These are phyloP conservation scores for Alloascoidea africana DNA, from an alignment of 805 yeast genomes.

Conservation along the genomic window DNA sequence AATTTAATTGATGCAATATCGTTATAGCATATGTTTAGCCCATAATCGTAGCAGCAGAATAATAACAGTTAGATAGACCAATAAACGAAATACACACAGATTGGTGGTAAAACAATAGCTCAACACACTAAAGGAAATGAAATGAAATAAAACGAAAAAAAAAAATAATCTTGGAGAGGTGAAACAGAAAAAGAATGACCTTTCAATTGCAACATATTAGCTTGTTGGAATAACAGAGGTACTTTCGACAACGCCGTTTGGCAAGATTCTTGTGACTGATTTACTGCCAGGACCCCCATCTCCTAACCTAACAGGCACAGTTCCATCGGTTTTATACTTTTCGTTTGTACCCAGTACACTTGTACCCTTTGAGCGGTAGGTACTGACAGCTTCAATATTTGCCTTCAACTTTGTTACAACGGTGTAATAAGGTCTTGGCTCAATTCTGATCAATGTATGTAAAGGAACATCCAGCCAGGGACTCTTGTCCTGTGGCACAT, in stretches of 20 bases:
- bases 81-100: too few relatives aligned
- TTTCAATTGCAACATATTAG: too few relatives aligned
- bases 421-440: conserved; percentile 90
- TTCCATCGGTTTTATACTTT: not conserved
- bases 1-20: too few relatives aligned
- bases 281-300: not conserved
- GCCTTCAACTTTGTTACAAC: conserved; percentile 84
- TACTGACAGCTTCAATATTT: conserved; percentile 93
- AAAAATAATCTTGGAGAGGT: too few relatives aligned
- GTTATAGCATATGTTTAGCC: too few relatives aligned
- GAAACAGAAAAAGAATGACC: too few relatives aligned
- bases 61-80: too few relatives aligned
- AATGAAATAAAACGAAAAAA: too few relatives aligned
- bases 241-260: not conserved
- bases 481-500: conserved; percentile 90
- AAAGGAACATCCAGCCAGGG: conserved; percentile 99
- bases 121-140: too few relatives aligned
- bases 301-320: not conserved
- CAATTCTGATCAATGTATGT: conserved; percentile 86
- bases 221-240: conserved; percentile 1
- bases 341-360: not conserved
- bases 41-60: too few relatives aligned
- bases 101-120: too few relatives aligned
- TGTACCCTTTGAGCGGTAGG: conserved; percentile 83
- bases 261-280: not conserved